phyloP scores from a whole-genome alignment of 2,329 filamentous ascomycete genomes.

The Samsoniella hepiali region DNA sequence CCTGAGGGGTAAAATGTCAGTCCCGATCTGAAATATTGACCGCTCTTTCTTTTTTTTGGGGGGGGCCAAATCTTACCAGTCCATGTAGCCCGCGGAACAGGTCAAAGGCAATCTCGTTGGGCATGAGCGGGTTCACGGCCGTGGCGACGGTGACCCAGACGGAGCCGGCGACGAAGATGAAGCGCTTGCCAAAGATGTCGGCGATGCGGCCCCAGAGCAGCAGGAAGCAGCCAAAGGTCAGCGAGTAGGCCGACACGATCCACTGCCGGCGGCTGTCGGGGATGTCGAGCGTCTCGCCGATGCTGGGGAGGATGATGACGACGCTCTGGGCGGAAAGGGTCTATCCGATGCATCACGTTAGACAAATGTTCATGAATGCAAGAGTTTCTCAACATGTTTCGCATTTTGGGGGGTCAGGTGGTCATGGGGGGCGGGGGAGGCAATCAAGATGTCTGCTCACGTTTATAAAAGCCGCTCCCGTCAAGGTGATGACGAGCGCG shows the following conservation, averaged over 20 bases:
- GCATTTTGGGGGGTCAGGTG: neutral
- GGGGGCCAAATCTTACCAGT: slow-evolving; percentile 34
- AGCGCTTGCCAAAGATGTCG: slow-evolving; percentile 63
- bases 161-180: slow-evolving; percentile 62
- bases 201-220: slow-evolving; percentile 65
- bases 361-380: neutral
- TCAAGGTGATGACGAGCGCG: slow-evolving; percentile 52
- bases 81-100: slow-evolving; percentile 65
- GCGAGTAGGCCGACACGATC: slow-evolving; percentile 63
- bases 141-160: slow-evolving; percentile 60
- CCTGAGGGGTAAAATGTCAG: slow-evolving; percentile 32
- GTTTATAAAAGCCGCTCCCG: slow-evolving; percentile 55
- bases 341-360: slow-evolving; percentile 30
- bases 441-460: slow-evolving; percentile 30
- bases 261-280: slow-evolving; percentile 60
- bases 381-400: neutral
- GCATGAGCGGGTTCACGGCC: slow-evolving; percentile 60
- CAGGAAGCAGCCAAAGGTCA: slow-evolving; percentile 66
- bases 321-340: slow-evolving; percentile 56
- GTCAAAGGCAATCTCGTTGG: slow-evolving; percentile 65
- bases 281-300: slow-evolving; percentile 53
- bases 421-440: slow-evolving; percentile 19
- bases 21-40: neutral
- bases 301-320: slow-evolving; percentile 62
- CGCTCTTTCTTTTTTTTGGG: no score